Conservation (phyloP, 2,329 filamentous ascomycete species). For the Epichloe aotearoae region DNA sequence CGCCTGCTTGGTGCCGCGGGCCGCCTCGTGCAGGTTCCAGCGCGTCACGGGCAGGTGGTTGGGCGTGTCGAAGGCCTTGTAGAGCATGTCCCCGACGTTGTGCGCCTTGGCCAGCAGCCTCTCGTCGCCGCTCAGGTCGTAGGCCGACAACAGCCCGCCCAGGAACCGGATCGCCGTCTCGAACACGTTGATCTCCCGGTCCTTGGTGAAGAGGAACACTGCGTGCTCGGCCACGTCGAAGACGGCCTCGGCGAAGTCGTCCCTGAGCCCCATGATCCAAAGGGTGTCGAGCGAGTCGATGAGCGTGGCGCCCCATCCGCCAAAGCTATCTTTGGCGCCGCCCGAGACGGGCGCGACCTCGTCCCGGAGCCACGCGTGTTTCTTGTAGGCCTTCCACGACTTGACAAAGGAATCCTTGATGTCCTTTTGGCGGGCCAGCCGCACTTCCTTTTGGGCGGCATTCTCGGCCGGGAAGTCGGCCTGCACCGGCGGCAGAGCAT, state of each 20-base stretch:
- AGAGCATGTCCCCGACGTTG: constrained; percentile 39
- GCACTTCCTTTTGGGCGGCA: constrained; percentile 9
- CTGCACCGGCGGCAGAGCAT: constrained; percentile 5
- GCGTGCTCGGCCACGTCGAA: constrained; percentile 31
- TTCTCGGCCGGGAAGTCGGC: constrained; percentile 8
- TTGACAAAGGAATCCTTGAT: constrained; percentile 30
- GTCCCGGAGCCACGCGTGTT: constrained; percentile 38
- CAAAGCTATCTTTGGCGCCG: constrained; percentile 32
- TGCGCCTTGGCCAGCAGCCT: constrained; percentile 32
- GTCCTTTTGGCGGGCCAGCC: constrained; percentile 24
- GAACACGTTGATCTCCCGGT: constrained; percentile 33
- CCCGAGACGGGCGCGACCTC: constrained; percentile 37
- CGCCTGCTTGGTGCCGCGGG: constrained; percentile 11
- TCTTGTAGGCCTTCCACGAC: constrained; percentile 37
- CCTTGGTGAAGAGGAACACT: constrained; percentile 33
- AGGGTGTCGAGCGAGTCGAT: constrained; percentile 49
- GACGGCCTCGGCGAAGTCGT: constrained; percentile 43
- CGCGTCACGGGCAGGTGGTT: constrained; percentile 32
- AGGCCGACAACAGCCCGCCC: constrained; percentile 37
- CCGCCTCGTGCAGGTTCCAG: constrained; percentile 15
- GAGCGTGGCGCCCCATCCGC: constrained; percentile 44
- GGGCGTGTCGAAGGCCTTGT: constrained; percentile 38
- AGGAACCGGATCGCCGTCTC: constrained; percentile 43
- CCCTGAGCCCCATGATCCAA: constrained; percentile 45
- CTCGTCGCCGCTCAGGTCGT: constrained; percentile 32